A percentile compares a stretch with the other conserved stretches of the same genome.
Evolutionary conservation across 2,329 filamentous ascomycete genomes (phyloP).

Genomic region (Botrytis deweyae): DNA sequence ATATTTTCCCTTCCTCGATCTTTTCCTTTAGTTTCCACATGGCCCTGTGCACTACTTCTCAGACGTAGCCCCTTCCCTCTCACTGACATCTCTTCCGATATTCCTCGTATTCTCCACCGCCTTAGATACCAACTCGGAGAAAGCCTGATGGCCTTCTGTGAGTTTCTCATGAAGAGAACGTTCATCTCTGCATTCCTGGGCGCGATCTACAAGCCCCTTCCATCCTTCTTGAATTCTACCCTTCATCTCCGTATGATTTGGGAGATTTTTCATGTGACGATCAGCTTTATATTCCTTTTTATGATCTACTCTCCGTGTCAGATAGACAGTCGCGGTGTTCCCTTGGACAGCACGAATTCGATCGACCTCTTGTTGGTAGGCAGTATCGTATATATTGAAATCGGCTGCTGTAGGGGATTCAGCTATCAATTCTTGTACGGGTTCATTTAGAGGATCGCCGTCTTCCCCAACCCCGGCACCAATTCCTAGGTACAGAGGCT

Average conservation of each 20-base stretch:
- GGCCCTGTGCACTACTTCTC: conserved; percentile 27
- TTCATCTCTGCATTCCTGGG: conserved; percentile 30
- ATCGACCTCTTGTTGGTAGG: conserved; percentile 79
- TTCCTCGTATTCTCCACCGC: conserved; percentile 31
- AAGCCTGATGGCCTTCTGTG: conserved; percentile 21
- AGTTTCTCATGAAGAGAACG: conserved; percentile 21
- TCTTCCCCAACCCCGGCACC: conserved; percentile 61
- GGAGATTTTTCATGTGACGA: conserved; percentile 35
- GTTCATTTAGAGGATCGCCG: conserved; percentile 40
- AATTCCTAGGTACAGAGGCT: conserved; percentile 70
- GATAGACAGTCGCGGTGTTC: conserved; percentile 56
- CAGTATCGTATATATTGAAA: conserved; percentile 83
- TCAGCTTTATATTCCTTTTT: conserved; percentile 38
- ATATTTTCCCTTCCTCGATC: conserved; percentile 4
- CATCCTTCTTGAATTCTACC: conserved; percentile 34
- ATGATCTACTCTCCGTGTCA: conserved; percentile 50
- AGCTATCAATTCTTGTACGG: conserved; percentile 58
- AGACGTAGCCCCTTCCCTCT: conserved; percentile 9
- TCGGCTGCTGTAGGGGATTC: conserved; percentile 84
- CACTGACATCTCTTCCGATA: conserved; percentile 15
- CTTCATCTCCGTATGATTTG: conserved; percentile 25
- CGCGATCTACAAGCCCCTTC: conserved; percentile 36
- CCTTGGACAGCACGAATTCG: conserved; percentile 59
- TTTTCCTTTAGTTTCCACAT: conserved; percentile 29
- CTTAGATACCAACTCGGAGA: conserved; percentile 34